Percentiles rank a stretch among this genome's conserved stretches.
phyloP scores from a whole-genome alignment of 495 filamentous ascomycete species.

The Durotheca rogersii region DNA sequence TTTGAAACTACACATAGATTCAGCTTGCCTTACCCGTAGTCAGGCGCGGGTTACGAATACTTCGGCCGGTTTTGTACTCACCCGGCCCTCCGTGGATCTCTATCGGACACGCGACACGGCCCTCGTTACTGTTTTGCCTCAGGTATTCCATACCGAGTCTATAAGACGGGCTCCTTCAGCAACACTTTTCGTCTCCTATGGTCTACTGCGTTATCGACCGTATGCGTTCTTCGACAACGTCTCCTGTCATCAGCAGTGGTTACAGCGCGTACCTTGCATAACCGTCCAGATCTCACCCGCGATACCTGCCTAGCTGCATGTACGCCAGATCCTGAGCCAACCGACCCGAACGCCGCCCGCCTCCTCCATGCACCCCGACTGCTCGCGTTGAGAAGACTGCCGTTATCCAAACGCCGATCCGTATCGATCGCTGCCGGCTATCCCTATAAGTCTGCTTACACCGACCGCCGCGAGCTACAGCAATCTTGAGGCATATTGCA shows the following conservation, averaged over 20 bases:
- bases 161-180: constrained; percentile 4
- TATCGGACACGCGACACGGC: constrained; percentile 36
- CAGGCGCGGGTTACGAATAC: too few species aligned
- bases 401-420: too few species aligned
- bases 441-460: background rate
- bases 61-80: too few species aligned
- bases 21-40: too few species aligned
- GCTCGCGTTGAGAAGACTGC: too few species aligned
- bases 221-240: constrained; percentile 15
- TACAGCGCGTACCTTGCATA: constrained; percentile 40
- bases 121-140: constrained; percentile 12
- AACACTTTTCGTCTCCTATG: constrained; percentile 1
- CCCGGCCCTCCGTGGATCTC: too few species aligned
- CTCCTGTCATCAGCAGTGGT: constrained; percentile 20
- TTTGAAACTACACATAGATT: too few species aligned
- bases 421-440: too few species aligned
- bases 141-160: constrained; percentile 15
- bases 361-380: background rate
- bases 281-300: constrained; percentile 20
- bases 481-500: too few species aligned
- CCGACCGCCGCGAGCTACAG: constrained; percentile 8
- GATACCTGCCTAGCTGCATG: too few species aligned
- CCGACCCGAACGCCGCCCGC: constrained; percentile 22
- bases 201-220: background rate
- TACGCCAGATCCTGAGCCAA: background rate